Evolutionary conservation across 2,329 filamentous ascomycete genomes (phyloP), one percentile per base, ranked within the genome.

Genomic region (Trichoderma hamatum): DNA sequence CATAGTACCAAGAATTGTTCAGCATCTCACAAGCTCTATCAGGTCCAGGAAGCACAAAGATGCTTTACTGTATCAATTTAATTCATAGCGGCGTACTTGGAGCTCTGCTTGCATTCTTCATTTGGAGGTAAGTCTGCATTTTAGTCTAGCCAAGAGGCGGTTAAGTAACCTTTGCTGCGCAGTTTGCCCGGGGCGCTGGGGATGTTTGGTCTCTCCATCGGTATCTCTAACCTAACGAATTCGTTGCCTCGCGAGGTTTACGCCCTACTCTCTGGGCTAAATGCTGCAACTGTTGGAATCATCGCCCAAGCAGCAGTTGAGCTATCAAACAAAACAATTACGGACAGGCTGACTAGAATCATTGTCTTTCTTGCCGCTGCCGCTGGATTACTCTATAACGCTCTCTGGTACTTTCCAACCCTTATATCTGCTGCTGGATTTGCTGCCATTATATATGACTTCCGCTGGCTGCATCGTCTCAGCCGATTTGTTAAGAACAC

Each of bases 361-460:
- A 72, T 93, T 1, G 87, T 93, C 0, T 89, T 92, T 14, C 74
- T 89, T 7, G 85, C 86, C 3, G 91, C 82, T 0, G 83, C 85
- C 10, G 90, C 89, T 0, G 91, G 90, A 0, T 79, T 93, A 72
- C 82, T 91, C 60, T 93, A 93, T 73, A 92, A 88, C 61, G 86
- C 90, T 0, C 78, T 93, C 0, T 94, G 91, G 91, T 94, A 91
- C 72, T 93, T 92, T 56, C 91, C 91, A 0, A 73, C 87, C 0
- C 75, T 93, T 5, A 89, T 93, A 78, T 72, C 85, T 0, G 71
- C 82, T 1, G 86, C 84, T 0, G 90, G 90, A 0, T 13, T 83
- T 1, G 76, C 78, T 0, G 86, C 87, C 0, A 76, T 88, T 0
- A 65, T 86, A 0, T 88, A 86, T 81, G 90, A 92, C 76, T 80